Evolutionary conservation across 1,284 basidiomycete genomes (phyloP).

Genomic region (Heterobasidion occidentale): DNA sequence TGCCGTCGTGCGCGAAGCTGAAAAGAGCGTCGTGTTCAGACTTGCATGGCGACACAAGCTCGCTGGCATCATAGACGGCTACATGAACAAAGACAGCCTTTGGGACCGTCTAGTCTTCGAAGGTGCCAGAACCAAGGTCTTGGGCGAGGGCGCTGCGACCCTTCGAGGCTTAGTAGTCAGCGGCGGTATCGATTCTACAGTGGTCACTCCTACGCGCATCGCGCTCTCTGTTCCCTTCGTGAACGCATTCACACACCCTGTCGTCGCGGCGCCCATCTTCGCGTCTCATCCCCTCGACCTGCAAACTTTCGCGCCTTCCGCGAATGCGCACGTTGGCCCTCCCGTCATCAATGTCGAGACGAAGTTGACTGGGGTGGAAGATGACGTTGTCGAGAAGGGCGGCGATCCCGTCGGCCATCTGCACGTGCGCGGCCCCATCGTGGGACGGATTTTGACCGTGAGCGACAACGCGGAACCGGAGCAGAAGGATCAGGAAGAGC

Average conservation of each 20-base stretch:
- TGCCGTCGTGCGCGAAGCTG: constrained; percentile 44
- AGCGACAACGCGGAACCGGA: constrained; percentile 30
- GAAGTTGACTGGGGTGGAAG: constrained; percentile 58
- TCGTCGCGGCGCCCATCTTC: constrained; percentile 60
- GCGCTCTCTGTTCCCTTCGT: constrained; percentile 67
- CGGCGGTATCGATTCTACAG: constrained; percentile 31
- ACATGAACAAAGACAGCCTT: constrained; percentile 63
- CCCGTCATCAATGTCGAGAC: constrained; percentile 69
- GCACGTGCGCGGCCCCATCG: constrained; percentile 33
- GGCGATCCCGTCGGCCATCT: constrained; percentile 26
- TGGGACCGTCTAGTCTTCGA: constrained; percentile 75
- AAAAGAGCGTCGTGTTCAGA: constrained; percentile 40
- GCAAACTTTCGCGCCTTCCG: constrained; percentile 48
- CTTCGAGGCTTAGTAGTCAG: constrained; percentile 55
- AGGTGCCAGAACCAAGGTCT: constrained; percentile 46
- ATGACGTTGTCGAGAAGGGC: constrained; percentile 52
- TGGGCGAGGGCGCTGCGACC: constrained; percentile 51
- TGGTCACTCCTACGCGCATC: constrained; percentile 53
- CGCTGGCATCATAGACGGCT: constrained; percentile 57
- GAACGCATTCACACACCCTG: constrained; percentile 48
- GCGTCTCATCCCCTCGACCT: constrained; percentile 71
- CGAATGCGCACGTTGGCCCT: constrained; percentile 56
- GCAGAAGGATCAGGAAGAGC: constrained; percentile 25
- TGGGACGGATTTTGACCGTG: constrained; percentile 41
- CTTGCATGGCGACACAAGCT: constrained; percentile 71